Evolutionary conservation across 345 rosid genomes (phyloP).

Genomic region (Aquilaria sinensis): DNA sequence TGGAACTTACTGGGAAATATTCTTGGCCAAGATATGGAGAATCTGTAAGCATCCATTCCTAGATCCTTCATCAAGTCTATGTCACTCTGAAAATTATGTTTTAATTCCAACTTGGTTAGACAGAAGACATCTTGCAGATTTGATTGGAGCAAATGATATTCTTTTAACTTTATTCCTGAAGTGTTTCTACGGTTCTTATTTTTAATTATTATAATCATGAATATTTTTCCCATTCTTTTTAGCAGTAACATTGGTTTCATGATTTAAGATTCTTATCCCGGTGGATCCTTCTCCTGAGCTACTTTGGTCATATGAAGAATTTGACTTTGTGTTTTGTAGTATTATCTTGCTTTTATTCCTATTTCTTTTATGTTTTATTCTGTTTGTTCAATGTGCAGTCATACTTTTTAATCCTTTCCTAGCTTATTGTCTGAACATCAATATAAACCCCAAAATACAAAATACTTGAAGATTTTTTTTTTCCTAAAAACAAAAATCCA

Average conservation of each 20-base stretch:
- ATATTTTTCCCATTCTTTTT: conserved; percentile 18
- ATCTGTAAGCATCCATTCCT: conserved; percentile 89
- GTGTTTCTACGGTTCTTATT: background rate
- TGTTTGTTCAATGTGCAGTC: background rate
- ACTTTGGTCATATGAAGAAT: background rate
- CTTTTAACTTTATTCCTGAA: background rate
- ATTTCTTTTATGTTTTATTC: background rate
- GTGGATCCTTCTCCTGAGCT: background rate
- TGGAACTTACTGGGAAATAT: conserved; percentile 67
- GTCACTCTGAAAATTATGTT: conserved; percentile 43
- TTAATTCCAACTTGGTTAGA: background rate
- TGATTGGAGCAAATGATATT: background rate
- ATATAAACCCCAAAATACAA: too few relatives aligned
- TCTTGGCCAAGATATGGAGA: conserved; percentile 93
- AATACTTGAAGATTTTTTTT: too few relatives aligned
- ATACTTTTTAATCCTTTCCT: conserved; percentile 2
- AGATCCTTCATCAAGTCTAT: conserved; percentile 82
- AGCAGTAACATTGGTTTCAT: conserved; percentile 4
- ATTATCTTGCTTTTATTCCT: background rate
- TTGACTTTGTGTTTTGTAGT: background rate
- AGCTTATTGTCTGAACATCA: too few relatives aligned
- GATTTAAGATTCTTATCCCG: conserved; percentile 15
- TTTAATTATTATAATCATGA: conserved; percentile 14
- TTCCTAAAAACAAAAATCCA: too few relatives aligned
- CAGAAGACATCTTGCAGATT: background rate